Evolutionary conservation across 2,329 filamentous ascomycete genomes (phyloP).

Genomic region (Mariannaea sp.): DNA sequence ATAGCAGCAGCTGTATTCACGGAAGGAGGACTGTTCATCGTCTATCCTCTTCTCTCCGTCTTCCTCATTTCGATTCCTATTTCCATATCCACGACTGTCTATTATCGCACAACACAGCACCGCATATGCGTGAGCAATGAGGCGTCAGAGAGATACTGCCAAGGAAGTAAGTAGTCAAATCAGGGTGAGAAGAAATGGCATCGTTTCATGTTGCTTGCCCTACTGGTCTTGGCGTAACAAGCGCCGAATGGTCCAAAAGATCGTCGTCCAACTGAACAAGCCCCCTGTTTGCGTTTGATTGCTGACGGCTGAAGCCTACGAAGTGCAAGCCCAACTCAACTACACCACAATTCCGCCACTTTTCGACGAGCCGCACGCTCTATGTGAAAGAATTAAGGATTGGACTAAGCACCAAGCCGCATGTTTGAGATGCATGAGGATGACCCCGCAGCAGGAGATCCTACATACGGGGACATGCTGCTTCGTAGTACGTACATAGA

Average conservation of each 20-base stretch:
- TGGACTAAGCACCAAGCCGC: slow-evolving; percentile 15
- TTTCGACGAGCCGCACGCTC: slow-evolving; percentile 1
- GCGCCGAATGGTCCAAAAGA: neutral
- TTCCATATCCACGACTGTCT: too few relatives aligned
- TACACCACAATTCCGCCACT: neutral
- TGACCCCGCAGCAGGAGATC: slow-evolving; percentile 1
- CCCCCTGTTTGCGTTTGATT: neutral
- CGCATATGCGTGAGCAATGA: too few relatives aligned
- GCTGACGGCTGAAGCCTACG: slow-evolving; percentile 3
- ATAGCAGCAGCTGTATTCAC: too few relatives aligned
- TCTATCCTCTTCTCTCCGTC: too few relatives aligned
- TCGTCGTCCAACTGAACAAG: slow-evolving; percentile 1
- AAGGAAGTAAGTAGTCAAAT: neutral
- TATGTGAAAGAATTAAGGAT: slow-evolving; percentile 10
- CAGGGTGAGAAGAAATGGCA: neutral
- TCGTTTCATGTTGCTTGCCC: slow-evolving; percentile 10
- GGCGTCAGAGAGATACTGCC: too few relatives aligned
- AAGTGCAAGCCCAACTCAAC: neutral
- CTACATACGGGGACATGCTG: too few relatives aligned
- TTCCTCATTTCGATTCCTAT: too few relatives aligned
- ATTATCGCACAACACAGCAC: too few relatives aligned
- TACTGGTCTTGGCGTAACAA: slow-evolving; percentile 12
- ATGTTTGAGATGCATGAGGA: slow-evolving; percentile 12
- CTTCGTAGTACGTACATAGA: too few relatives aligned
- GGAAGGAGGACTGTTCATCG: too few relatives aligned